These are phyloP conservation scores for Penicillium paradoxum DNA, from an alignment of 495 filamentous ascomycete genomes.

Conservation along the genomic window DNA sequence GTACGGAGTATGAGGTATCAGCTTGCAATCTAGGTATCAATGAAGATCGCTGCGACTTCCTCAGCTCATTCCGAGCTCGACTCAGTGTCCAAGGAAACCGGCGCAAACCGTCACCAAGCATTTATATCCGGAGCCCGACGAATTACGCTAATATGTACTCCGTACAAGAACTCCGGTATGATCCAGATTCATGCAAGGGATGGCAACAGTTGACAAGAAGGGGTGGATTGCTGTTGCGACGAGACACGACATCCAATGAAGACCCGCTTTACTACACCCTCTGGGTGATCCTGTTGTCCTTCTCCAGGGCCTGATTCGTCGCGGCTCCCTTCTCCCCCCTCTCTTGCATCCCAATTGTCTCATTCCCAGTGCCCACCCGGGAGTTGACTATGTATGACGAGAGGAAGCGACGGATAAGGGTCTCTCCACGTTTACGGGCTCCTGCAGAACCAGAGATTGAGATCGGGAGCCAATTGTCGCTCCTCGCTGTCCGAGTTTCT, in stretches of 20 bases:
- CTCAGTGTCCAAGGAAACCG: background rate
- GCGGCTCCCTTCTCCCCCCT: conserved; percentile 6
- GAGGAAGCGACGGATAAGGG: conserved; percentile 11
- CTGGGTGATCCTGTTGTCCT: conserved; percentile 24
- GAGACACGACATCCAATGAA: conserved; percentile 29
- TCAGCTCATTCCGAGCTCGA: background rate
- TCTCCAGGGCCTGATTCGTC: conserved; percentile 26
- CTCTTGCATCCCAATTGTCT: conserved; percentile 27
- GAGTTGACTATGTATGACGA: conserved; percentile 24
- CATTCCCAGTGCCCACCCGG: conserved; percentile 22
- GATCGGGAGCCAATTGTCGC: conserved; percentile 19
- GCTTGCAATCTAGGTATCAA: background rate
- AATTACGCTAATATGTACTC: conserved; percentile 1
- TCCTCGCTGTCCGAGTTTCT: conserved; percentile 8
- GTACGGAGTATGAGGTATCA: conserved; percentile 6
- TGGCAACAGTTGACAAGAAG: conserved; percentile 7
- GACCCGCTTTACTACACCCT: conserved; percentile 25
- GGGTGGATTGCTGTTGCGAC: conserved; percentile 24
- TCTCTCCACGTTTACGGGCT: conserved; percentile 25
- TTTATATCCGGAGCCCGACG: conserved; percentile 16
- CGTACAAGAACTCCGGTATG: conserved; percentile 14
- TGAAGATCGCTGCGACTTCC: background rate
- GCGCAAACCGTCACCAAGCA: conserved; percentile 19
- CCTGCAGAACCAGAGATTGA: conserved; percentile 17
- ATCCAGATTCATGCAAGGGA: conserved; percentile 23